A percentile compares a stretch with the other conserved stretches of the same genome.
Conservation (phyloP, 2,329 filamentous ascomycete genomes). For the Triangularia setosa region DNA sequence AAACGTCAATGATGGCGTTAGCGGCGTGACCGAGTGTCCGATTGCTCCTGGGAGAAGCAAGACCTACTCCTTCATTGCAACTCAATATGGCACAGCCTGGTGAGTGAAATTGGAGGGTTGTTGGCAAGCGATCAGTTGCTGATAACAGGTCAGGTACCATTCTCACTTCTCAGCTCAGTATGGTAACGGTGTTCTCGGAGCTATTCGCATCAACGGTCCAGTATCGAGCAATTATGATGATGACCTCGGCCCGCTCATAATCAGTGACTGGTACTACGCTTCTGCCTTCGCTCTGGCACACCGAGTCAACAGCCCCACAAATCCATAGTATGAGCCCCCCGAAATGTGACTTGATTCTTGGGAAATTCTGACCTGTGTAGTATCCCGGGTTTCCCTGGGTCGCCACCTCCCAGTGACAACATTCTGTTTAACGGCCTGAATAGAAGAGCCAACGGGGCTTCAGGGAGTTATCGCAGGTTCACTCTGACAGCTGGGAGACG, state of each 20-base stretch:
- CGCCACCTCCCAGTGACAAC: conserved; percentile 34
- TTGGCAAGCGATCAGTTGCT: background rate
- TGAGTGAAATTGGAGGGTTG: conserved; percentile 7
- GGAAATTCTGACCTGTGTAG: background rate
- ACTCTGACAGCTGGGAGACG: conserved; percentile 38
- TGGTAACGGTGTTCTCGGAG: conserved; percentile 49
- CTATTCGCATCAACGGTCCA: conserved; percentile 50
- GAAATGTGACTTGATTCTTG: background rate
- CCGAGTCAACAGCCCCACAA: conserved; percentile 23
- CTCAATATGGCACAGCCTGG: conserved; percentile 35
- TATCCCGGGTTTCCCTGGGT: conserved; percentile 24
- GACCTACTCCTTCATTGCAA: conserved; percentile 32
- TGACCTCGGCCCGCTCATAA: conserved; percentile 46
- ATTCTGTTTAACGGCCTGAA: conserved; percentile 42
- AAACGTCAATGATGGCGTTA: conserved; percentile 39
- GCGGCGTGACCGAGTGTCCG: conserved; percentile 41
- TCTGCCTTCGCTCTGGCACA: conserved; percentile 28
- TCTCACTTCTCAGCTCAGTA: conserved; percentile 49
- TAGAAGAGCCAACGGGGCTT: conserved; percentile 28
- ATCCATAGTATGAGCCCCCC: conserved; percentile 7
- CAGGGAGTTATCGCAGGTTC: conserved; percentile 30
- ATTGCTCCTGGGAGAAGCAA: conserved; percentile 29
- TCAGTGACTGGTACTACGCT: conserved; percentile 48
- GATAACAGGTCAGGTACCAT: conserved; percentile 38
- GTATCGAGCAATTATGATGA: conserved; percentile 47